Evolutionary conservation across 2,329 filamentous ascomycete genomes (phyloP).

Genomic region (Cercospora zeina): DNA sequence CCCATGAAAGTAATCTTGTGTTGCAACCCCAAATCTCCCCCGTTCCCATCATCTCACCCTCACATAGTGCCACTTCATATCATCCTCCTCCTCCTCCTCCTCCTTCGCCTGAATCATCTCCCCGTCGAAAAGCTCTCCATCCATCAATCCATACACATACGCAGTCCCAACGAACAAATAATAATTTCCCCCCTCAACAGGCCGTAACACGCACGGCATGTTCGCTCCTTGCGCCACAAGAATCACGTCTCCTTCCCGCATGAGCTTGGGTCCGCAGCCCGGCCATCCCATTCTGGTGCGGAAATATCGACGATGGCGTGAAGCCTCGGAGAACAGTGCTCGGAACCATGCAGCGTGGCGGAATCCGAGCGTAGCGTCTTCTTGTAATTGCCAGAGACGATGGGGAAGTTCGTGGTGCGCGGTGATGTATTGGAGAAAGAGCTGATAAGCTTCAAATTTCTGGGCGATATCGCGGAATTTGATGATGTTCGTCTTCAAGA

Average conservation of each 20-base stretch:
- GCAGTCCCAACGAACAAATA: neutral
- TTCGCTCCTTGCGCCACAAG: neutral
- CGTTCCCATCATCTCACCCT: neutral
- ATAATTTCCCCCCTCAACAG: neutral
- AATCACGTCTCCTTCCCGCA: neutral
- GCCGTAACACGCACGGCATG: neutral
- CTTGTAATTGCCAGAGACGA: neutral
- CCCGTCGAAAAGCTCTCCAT: neutral
- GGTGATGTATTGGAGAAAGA: neutral
- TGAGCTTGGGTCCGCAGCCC: conserved; percentile 1
- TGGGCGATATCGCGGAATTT: neutral
- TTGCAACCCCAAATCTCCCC: no score
- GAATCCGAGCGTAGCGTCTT: neutral
- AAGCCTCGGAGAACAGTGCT: neutral
- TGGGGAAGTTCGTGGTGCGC: neutral
- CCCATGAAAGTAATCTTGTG: no score
- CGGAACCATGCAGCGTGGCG: neutral
- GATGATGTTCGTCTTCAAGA: neutral
- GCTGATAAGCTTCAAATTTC: neutral
- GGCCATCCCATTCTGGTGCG: neutral
- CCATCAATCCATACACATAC: neutral
- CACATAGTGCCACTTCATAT: neutral
- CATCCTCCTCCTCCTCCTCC: no score
- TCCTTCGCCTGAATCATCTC: no score
- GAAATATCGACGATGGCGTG: neutral